Evolutionary conservation across 1,284 basidiomycete genomes (phyloP).

Genomic region (Xerocomus minutiporus): DNA sequence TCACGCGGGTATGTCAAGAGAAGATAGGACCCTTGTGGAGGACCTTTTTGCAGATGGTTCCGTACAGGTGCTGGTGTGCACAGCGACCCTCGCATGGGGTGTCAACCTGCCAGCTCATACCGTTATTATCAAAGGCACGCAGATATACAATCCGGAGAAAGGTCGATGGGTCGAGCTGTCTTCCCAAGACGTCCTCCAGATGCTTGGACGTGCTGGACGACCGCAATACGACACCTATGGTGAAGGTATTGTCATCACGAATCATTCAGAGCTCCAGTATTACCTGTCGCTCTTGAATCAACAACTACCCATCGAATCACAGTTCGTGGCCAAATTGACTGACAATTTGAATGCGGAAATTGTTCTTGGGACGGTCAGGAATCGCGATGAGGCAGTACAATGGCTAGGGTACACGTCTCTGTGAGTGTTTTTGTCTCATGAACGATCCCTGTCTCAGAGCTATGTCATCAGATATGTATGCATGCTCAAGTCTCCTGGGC

Average conservation of each 20-base stretch:
- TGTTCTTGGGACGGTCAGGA: conserved; percentile 92
- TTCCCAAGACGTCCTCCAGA: conserved; percentile 95
- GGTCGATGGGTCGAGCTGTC: conserved; percentile 97
- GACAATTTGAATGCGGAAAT: conserved; percentile 99
- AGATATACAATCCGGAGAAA: conserved; percentile 99
- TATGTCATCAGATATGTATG: conserved; percentile 73
- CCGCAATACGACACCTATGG: conserved; percentile 98
- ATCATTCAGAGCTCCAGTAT: conserved; percentile 95
- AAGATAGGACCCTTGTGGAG: conserved; percentile 90
- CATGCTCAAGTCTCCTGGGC: conserved; percentile 85
- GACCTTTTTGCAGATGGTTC: conserved; percentile 93
- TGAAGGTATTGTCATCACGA: conserved; percentile 98
- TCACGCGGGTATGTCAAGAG: conserved; percentile 97
- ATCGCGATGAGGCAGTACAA: conserved; percentile 95
- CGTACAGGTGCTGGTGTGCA: conserved; percentile 94
- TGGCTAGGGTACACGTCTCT: conserved; percentile 96
- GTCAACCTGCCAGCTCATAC: conserved; percentile 98
- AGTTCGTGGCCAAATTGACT: conserved; percentile 88
- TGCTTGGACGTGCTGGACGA: conserved; percentile 97
- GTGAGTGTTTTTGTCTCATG: conserved; percentile 45
- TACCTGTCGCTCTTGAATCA: conserved; percentile 93
- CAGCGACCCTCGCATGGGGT: conserved; percentile 98
- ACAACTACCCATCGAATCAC: conserved; percentile 95
- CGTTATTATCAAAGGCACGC: conserved; percentile 99
- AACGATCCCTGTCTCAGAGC: conserved; percentile 9